Conservation (phyloP, 805 yeast species). For the Ogataea kodamae region DNA sequence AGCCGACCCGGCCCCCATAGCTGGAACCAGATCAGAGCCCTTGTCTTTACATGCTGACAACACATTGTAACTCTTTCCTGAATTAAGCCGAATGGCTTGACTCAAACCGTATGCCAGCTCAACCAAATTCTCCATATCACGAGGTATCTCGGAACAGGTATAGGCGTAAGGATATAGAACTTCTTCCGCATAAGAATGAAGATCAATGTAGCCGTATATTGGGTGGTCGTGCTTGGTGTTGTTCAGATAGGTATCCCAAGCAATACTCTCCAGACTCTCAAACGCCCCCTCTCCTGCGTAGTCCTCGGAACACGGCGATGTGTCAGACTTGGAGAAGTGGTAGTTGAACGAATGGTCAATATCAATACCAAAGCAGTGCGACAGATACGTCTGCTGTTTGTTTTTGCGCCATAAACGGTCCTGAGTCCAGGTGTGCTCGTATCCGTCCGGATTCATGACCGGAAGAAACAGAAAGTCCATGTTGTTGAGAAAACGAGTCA, state of each 20-base stretch:
- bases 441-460: constrained; percentile 88
- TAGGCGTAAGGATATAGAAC: constrained; percentile 79
- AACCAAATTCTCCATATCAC: constrained; percentile 76
- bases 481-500: constrained; percentile 46
- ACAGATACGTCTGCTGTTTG: constrained; percentile 67
- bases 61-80: constrained; percentile 67
- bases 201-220: constrained; percentile 73
- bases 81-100: constrained; percentile 61
- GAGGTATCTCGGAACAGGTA: constrained; percentile 67
- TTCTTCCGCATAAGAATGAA: constrained; percentile 84
- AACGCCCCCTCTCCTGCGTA: constrained; percentile 74
- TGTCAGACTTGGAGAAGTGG: constrained; percentile 61
- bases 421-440: constrained; percentile 71
- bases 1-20: constrained; percentile 75
- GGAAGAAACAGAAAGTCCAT: constrained; percentile 78
- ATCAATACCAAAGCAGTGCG: constrained; percentile 77
- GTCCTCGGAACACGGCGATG: constrained; percentile 77
- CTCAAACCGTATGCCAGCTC: constrained; percentile 80
- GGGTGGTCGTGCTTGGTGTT: constrained; percentile 50
- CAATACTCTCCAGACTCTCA: constrained; percentile 57
- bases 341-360: constrained; percentile 80
- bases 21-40: constrained; percentile 70
- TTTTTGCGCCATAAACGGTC: constrained; percentile 90
- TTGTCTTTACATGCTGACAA: constrained; percentile 76
- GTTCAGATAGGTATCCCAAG: constrained; percentile 46